Percentiles rank a stretch among this genome's conserved stretches.
Evolutionary conservation across 371 early-diverging fungal genomes (phyloP).

Genomic region (Batkoa obscura): DNA sequence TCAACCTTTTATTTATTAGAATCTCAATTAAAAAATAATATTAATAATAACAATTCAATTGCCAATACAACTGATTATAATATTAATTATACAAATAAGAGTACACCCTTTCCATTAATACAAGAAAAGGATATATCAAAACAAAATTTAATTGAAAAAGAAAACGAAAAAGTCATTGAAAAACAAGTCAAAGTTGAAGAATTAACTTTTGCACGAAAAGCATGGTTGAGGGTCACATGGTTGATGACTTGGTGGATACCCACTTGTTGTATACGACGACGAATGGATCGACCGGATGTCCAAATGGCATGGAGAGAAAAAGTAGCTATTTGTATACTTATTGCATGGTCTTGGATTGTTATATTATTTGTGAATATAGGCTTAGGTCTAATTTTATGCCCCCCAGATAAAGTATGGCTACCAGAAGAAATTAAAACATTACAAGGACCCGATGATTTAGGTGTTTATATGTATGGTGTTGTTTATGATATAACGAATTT

Average conservation of each 20-base stretch:
- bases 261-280: conserved; percentile 33
- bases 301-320: conserved; percentile 91
- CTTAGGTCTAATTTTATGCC: conserved; percentile 29
- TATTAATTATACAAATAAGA: no score
- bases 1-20: no score
- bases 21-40: no score
- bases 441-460: conserved; percentile 22
- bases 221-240: conserved; percentile 51
- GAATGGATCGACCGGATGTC: conserved; percentile 68
- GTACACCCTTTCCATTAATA: no score
- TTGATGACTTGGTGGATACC: conserved; percentile 62
- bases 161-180: conserved; percentile 11
- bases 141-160: conserved; percentile 13
- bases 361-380: conserved; percentile 37
- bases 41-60: background rate
- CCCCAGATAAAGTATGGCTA: conserved; percentile 38
- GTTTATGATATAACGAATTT: conserved; percentile 45
- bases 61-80: no score
- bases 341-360: conserved; percentile 26
- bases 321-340: conserved; percentile 54
- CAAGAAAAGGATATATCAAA: no score
- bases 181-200: conserved; percentile 13
- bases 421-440: conserved; percentile 23
- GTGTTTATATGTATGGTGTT: conserved; percentile 47
- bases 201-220: conserved; percentile 29